A percentile compares a stretch with the other conserved stretches of the same genome.
These are phyloP conservation scores for Globisporangium splendens DNA, from an alignment of 352 stramenopile species.

Conservation along the genomic window DNA sequence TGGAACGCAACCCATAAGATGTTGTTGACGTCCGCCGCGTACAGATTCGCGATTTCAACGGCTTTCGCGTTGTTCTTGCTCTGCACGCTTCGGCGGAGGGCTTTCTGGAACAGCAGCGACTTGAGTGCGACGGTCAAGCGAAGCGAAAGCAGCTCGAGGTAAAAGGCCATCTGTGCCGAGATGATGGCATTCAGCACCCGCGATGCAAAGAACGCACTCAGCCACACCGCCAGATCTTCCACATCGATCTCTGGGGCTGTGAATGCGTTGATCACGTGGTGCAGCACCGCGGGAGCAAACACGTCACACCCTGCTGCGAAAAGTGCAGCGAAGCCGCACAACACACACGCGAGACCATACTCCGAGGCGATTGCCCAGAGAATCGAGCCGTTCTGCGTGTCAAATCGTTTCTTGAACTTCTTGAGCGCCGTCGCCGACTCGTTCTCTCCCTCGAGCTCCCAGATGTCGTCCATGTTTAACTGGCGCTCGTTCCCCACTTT, in stretches of 20 bases:
- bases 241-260: conserved; percentile 21
- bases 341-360: conserved; percentile 26
- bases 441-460: conserved; percentile 31
- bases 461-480: conserved; percentile 40
- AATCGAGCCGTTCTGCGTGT: conserved; percentile 21
- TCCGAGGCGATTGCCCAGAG: conserved; percentile 16
- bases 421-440: conserved; percentile 18
- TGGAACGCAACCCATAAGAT: conserved; percentile 39
- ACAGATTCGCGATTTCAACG: conserved; percentile 91
- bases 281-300: conserved; percentile 40
- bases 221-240: conserved; percentile 23
- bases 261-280: conserved; percentile 41
- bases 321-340: conserved; percentile 24
- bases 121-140: conserved; percentile 35
- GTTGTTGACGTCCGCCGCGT: conserved; percentile 85
- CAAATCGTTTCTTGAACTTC: conserved; percentile 21
- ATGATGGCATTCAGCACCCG: conserved; percentile 28
- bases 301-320: conserved; percentile 29
- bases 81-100: conserved; percentile 20
- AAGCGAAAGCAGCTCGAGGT: conserved; percentile 25
- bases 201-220: conserved; percentile 39
- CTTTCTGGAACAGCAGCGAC: conserved; percentile 40
- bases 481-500: conserved; percentile 33
- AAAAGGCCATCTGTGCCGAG: conserved; percentile 19
- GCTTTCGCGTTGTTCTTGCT: conserved; percentile 15